phyloP scores from a whole-genome alignment of 2,329 filamentous ascomycete species.

The Aspergillus sp. region DNA sequence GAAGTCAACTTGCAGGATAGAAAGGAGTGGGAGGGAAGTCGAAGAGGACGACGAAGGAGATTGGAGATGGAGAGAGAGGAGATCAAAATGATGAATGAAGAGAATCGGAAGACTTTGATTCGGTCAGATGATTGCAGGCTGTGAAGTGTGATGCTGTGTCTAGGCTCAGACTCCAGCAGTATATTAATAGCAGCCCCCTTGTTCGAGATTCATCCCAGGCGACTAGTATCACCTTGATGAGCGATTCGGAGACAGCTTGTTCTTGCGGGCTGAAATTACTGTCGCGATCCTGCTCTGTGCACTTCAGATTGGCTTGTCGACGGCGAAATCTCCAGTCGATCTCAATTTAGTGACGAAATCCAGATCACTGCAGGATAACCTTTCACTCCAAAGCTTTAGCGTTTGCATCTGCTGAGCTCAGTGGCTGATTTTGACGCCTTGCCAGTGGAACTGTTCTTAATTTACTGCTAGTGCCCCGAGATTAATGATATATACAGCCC shows the following conservation, averaged over 20 bases:
- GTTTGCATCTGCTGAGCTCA: neutral
- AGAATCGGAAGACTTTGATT: slow-evolving; percentile 1
- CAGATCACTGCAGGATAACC: slow-evolving; percentile 1
- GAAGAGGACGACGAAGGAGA: neutral
- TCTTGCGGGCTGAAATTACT: neutral
- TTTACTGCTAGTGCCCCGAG: neutral
- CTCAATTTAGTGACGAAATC: neutral
- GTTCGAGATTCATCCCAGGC: slow-evolving; percentile 2
- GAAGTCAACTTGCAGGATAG: neutral
- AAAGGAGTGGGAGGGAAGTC: neutral
- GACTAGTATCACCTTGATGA: neutral
- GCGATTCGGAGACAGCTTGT: neutral
- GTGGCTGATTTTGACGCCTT: neutral
- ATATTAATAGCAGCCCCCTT: slow-evolving; percentile 13
- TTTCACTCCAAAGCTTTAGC: neutral
- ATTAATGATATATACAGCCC: neutral
- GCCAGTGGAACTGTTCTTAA: neutral
- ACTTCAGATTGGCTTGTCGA: neutral
- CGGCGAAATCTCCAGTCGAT: neutral
- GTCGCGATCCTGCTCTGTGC: neutral
- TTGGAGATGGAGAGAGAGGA: neutral
- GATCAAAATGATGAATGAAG: neutral
- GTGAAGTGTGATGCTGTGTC: slow-evolving; percentile 1
- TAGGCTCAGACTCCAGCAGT: neutral
- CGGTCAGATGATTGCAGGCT: slow-evolving; percentile 6